Conservation (phyloP, 2,329 filamentous ascomycete genomes). For the Onygenales sp. region DNA sequence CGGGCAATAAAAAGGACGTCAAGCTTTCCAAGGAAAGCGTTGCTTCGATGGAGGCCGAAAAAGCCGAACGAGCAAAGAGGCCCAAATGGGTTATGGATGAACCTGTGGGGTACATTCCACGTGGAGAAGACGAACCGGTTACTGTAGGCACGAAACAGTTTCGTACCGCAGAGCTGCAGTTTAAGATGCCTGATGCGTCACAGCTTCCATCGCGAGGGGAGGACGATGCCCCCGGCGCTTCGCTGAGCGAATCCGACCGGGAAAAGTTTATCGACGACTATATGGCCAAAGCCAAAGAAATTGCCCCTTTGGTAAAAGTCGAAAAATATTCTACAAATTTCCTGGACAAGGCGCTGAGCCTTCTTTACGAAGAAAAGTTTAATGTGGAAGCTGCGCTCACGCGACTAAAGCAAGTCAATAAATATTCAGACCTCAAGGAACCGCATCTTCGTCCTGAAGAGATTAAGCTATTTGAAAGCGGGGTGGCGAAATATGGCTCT, state of each 20-base stretch:
- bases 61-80: slow-evolving; percentile 65
- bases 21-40: slow-evolving; percentile 72
- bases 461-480: slow-evolving; percentile 85
- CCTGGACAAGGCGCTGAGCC: slow-evolving; percentile 68
- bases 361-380: slow-evolving; percentile 64
- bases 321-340: slow-evolving; percentile 74
- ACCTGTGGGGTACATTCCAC: slow-evolving; percentile 71
- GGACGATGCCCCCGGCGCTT: slow-evolving; percentile 28
- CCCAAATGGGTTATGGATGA: slow-evolving; percentile 93
- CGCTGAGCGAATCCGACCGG: slow-evolving; percentile 29
- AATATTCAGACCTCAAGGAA: slow-evolving; percentile 66
- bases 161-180: slow-evolving; percentile 66
- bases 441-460: slow-evolving; percentile 70
- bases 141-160: slow-evolving; percentile 57
- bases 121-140: slow-evolving; percentile 66
- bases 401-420: slow-evolving; percentile 58
- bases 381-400: slow-evolving; percentile 61
- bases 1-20: slow-evolving; percentile 60
- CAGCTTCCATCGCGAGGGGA: slow-evolving; percentile 38
- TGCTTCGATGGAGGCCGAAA: slow-evolving; percentile 73
- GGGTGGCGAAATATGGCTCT: slow-evolving; percentile 78
- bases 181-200: slow-evolving; percentile 58
- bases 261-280: slow-evolving; percentile 63
- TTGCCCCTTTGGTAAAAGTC: slow-evolving; percentile 60
- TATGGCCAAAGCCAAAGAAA: slow-evolving; percentile 57